Evolutionary conservation across 208 protist species (phyloP).

Genomic region (Acanthamoeba healyi): DNA sequence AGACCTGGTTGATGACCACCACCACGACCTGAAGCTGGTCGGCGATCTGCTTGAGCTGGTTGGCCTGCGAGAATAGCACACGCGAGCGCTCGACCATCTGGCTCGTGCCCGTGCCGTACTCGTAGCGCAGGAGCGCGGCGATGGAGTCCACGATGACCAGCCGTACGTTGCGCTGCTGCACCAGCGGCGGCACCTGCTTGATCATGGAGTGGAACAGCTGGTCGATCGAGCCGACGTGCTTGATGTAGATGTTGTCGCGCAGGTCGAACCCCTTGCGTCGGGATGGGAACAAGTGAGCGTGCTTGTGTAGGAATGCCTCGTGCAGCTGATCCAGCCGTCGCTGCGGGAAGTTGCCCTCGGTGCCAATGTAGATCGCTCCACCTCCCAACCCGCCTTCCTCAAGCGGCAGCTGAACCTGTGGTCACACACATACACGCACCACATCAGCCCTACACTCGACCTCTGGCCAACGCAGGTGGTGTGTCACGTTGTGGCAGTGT

Average conservation of each 20-base stretch:
- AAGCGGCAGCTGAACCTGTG: conserved; percentile 80
- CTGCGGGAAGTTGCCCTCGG: conserved; percentile 77
- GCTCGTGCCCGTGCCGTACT: conserved; percentile 67
- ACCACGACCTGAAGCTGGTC: conserved; percentile 77
- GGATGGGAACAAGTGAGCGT: background rate
- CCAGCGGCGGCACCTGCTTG: conserved; percentile 56
- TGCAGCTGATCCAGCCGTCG: conserved; percentile 76
- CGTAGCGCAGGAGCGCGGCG: conserved; percentile 78
- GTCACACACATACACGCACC: background rate
- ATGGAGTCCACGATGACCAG: conserved; percentile 87
- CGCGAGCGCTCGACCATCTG: conserved; percentile 63
- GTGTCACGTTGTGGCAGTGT: no score
- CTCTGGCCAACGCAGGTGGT: no score
- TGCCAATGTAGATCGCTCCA: conserved; percentile 78
- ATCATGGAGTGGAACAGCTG: conserved; percentile 71
- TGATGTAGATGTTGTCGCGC: conserved; percentile 76
- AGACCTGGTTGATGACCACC: conserved; percentile 80
- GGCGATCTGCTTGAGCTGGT: conserved; percentile 77
- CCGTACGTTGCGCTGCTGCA: conserved; percentile 73
- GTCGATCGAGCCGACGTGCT: conserved; percentile 58
- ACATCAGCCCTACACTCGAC: background rate
- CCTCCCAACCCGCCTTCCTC: conserved; percentile 83
- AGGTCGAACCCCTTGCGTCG: background rate
- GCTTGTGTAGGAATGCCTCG: background rate
- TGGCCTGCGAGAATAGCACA: conserved; percentile 73